phyloP scores from a whole-genome alignment of 2,329 filamentous ascomycete genomes.

The Colletotrichum gigasporum region DNA sequence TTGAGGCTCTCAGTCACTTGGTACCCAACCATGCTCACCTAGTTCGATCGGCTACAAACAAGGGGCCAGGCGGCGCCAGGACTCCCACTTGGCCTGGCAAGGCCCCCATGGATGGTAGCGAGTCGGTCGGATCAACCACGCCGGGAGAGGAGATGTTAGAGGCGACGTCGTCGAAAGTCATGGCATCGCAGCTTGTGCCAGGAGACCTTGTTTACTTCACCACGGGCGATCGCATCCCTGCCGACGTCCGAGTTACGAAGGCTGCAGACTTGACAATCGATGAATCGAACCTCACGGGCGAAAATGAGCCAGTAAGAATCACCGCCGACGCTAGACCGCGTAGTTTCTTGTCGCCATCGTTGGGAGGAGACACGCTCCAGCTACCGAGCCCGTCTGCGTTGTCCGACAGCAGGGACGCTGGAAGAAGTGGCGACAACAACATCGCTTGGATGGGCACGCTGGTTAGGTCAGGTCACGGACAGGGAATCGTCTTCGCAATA shows the following conservation, averaged over 20 bases:
- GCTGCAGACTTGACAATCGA: conserved; percentile 93
- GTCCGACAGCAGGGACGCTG: conserved; percentile 70
- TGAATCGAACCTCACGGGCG: conserved; percentile 94
- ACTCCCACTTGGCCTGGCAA: conserved; percentile 60
- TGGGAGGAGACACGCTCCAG: conserved; percentile 36
- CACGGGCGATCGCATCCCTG: conserved; percentile 94
- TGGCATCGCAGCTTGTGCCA: conserved; percentile 86
- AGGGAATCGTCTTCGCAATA: conserved; percentile 97
- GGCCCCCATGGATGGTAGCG: conserved; percentile 51
- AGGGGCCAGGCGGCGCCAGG: conserved; percentile 43
- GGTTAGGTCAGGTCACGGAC: conserved; percentile 92
- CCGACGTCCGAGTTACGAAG: conserved; percentile 93
- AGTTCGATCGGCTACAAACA: conserved; percentile 70
- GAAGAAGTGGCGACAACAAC: conserved; percentile 81
- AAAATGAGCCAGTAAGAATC: conserved; percentile 92
- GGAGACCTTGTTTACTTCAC: conserved; percentile 95
- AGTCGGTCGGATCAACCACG: conserved; percentile 55
- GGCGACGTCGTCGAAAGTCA: conserved; percentile 82
- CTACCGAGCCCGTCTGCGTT: conserved; percentile 52
- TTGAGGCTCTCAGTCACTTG: conserved; percentile 92
- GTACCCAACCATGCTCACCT: conserved; percentile 96
- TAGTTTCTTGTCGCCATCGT: conserved; percentile 42
- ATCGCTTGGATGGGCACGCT: conserved; percentile 98
- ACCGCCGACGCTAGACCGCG: conserved; percentile 66
- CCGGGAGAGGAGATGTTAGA: conserved; percentile 73